Evolutionary conservation across 495 filamentous ascomycete species (phyloP), one percentile per base, ranked within the genome.

Genomic region (Penicillium pancosmium): DNA sequence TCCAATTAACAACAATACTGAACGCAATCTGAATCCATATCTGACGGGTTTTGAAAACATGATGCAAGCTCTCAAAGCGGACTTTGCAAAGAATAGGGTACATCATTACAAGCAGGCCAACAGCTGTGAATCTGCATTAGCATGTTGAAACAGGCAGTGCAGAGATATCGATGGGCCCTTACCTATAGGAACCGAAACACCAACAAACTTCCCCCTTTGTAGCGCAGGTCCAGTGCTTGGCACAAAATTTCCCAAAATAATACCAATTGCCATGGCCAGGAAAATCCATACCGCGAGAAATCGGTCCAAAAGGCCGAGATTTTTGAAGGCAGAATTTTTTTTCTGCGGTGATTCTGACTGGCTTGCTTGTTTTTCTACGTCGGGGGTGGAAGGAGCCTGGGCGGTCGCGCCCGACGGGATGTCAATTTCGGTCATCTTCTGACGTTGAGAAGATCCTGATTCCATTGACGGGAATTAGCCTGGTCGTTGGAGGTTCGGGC

Each of bases 81-180:
- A 97, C 88, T 72, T 96, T 97, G 83, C 92, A 94, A 19, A 96
- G 78, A 60, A 95, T 95, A 0, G 92, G 92, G 65, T 95, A 96
- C 92, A 96, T 96, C 91, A 96, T 96, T 31, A 94, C 84, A 10
- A 96, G 81, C 19, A 96, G 78, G 13, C 92, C 92, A 59, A 93
- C 73, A 1, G 91, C 91, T 91, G 9, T 16, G 9, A 27, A 25
- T 13, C 5, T 13, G 55, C 50, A 60, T 49, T 56, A 25, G 31
- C 27, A 47, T n/a, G n/a, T 4, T 6, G 19, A 19, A 48, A 25
- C 8, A 25, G 18, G 21, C 18, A 48, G 13, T 40, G 2, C 3
- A 31, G 15, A 25, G 6, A 15, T 15, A 21, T 31, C 49, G 4
- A 41, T n/a, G n/a, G 57, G n/a, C 1, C 74, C 80, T 25, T 73